A percentile compares a stretch with the other conserved stretches of the same genome.
Conservation (phyloP, 805 yeast genomes). For the Pichia paraexigua region DNA sequence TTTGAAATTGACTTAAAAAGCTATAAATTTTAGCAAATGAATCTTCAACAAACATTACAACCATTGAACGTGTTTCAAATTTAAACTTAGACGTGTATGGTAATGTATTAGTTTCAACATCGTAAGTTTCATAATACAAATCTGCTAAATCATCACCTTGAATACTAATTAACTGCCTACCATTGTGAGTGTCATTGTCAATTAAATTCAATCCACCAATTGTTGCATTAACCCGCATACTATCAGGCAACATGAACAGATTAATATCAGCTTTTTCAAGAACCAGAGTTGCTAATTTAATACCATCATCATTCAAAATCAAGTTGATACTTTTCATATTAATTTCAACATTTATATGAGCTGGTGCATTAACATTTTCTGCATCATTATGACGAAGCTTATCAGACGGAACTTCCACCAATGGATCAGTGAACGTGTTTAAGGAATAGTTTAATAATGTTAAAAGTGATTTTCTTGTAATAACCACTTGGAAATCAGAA, state of each 20-base stretch:
- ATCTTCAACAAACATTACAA: constrained; percentile 72
- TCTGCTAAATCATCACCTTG: constrained; percentile 77
- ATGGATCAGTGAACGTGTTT: constrained; percentile 83
- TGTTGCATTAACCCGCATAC: constrained; percentile 60
- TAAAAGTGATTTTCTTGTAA: constrained; percentile 70
- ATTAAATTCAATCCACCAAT: constrained; percentile 72
- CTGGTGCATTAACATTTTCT: constrained; percentile 54
- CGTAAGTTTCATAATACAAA: constrained; percentile 76
- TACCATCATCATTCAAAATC: constrained; percentile 75
- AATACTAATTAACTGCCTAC: constrained; percentile 54
- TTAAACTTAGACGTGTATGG: constrained; percentile 50
- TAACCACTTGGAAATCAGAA: constrained; percentile 68
- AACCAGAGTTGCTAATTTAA: constrained; percentile 69
- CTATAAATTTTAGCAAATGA: constrained; percentile 61
- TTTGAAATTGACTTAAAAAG: constrained; percentile 65
- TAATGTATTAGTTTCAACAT: constrained; percentile 39
- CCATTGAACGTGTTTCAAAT: constrained; percentile 68
- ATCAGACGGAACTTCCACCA: constrained; percentile 64
- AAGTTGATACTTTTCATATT: constrained; percentile 65
- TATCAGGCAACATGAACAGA: constrained; percentile 65
- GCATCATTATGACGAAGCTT: constrained; percentile 59
- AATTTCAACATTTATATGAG: constrained; percentile 62
- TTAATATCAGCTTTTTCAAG: constrained; percentile 65
- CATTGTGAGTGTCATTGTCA: constrained; percentile 64
- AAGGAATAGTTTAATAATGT: constrained; percentile 73